These are phyloP conservation scores for Capsicum rhomboideum DNA, from an alignment of 257 asterid genomes.

Conservation along the genomic window DNA sequence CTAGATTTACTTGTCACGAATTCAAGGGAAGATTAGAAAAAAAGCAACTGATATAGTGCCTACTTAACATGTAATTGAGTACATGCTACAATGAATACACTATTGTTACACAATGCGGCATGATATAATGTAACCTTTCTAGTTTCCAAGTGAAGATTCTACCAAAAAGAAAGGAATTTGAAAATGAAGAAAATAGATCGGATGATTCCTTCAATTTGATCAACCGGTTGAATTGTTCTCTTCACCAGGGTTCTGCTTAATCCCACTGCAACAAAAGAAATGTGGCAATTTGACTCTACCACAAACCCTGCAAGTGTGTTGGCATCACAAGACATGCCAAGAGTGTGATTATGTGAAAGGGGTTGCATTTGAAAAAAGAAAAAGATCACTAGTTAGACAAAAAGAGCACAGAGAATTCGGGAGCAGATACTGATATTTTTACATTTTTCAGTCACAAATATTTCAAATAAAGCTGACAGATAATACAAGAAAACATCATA, in stretches of 20 bases:
- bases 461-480: background rate
- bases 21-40: no score
- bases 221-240: background rate
- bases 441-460: background rate
- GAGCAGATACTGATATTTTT: background rate
- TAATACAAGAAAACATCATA: background rate
- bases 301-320: constrained; percentile 54
- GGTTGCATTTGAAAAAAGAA: background rate
- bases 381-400: background rate
- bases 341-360: background rate
- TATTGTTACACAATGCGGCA: background rate
- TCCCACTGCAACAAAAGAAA: constrained; percentile 88
- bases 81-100: background rate
- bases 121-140: background rate
- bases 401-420: background rate
- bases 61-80: background rate
- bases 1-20: no score
- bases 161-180: background rate
- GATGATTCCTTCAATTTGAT: background rate
- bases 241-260: constrained; percentile 39
- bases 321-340: background rate
- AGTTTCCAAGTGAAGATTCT: background rate
- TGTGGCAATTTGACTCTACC: constrained; percentile 94
- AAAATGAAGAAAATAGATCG: background rate
- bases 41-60: no score